Conservation (phyloP, 495 filamentous ascomycete species). For the Penicillium psychrofluorescens region DNA sequence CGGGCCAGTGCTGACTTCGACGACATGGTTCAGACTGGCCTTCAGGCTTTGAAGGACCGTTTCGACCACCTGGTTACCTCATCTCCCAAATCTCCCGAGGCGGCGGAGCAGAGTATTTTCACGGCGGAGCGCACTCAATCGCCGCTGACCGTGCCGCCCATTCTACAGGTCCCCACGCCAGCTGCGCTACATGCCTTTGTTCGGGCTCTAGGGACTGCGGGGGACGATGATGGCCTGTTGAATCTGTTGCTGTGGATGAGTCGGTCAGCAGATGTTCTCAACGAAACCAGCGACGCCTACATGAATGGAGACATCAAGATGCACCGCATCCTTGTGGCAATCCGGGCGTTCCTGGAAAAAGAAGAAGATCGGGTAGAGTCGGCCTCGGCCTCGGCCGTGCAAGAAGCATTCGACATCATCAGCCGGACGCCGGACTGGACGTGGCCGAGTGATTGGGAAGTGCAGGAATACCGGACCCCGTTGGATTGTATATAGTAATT, state of each 20-base stretch:
- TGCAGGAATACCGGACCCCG: constrained; percentile 31
- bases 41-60: constrained; percentile 25
- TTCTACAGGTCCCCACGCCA: constrained; percentile 36
- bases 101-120: constrained; percentile 15
- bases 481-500: no score
- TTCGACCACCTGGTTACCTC: constrained; percentile 34
- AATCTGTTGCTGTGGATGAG: constrained; percentile 49
- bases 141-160: constrained; percentile 18
- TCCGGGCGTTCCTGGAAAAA: constrained; percentile 46
- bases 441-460: constrained; percentile 49
- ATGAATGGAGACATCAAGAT: constrained; percentile 36
- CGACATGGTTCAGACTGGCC: constrained; percentile 23
- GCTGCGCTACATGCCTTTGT: constrained; percentile 47
- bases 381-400: constrained; percentile 14
- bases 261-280: constrained; percentile 24
- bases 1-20: constrained; percentile 12
- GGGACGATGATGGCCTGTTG: constrained; percentile 44
- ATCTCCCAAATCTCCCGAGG: constrained; percentile 13
- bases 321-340: constrained; percentile 43
- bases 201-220: constrained; percentile 40
- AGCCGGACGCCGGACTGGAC: constrained; percentile 39
- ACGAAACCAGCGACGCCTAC: constrained; percentile 29
- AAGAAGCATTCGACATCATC: constrained; percentile 37
- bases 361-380: constrained; percentile 11
- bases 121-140: constrained; percentile 7